Evolutionary conservation across 1,284 basidiomycete genomes (phyloP), one percentile per base, ranked within the genome.

Genomic region (Bondarzewia mesenterica): DNA sequence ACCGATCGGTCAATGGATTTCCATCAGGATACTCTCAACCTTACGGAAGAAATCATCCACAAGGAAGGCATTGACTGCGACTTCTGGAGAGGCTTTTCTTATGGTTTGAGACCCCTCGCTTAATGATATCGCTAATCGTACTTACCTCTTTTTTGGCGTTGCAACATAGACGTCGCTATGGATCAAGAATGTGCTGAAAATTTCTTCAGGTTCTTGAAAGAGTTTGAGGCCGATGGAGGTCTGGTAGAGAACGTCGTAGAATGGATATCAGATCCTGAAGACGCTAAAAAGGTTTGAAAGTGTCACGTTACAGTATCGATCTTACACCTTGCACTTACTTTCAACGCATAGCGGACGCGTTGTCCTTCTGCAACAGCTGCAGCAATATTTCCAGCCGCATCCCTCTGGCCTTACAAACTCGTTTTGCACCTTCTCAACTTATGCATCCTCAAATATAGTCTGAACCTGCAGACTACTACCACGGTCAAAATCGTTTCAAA

Each of bases 11-110:
- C n/a, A n/a, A n/a, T n/a, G n/a, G n/a, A n/a, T n/a, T n/a, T n/a
- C n/a, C n/a, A n/a, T 15, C n/a, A 60, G 59, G 58, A 62, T 26
- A 62, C 59, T 14, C 54, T 61, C 10, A 50, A 58, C 21, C 59
- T 61, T 35, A 35, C 57, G 26, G 36, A 26, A 2, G 58, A 60
- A 40, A 50, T 59, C 10, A 53, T 61, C 27, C 47, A 53, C 40
- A 58, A 58, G 46, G 61, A 63, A 39, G 50, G 51, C 14, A 60
- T 63, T 44, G 58, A 63, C 47, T 63, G 62, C 47, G 62, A 63
- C 51, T 60, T 62, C 52, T 61, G 61, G 61, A 47, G 60, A 32
- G 61, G 62, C 3, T 42, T 32, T 38, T 52, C 52, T 7, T 57
- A 54, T 35, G 32, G n/a, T 35, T 35, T 35, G 8, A 35, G 8